Base-by-base conservation (phyloP, 225 moss, liverwort and hornwort genomes). In the Climacium dendroides region DNA sequence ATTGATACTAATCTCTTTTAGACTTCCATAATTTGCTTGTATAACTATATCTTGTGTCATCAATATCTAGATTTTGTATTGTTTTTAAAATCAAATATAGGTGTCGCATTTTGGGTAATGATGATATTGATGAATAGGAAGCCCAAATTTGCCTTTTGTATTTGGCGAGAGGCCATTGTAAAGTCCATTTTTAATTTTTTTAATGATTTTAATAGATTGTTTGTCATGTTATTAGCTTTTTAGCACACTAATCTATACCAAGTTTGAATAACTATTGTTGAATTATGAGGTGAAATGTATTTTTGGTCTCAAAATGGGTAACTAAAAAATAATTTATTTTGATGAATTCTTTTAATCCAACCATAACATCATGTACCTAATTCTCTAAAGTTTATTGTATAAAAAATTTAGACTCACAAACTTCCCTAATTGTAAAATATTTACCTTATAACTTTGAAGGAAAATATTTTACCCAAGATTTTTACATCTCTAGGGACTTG, bases 21-120 rank as follows among this genome's bases (percentile, higher is more conserved):
- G 3, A 9, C 3, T 23, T n/a, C 15, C 0, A 24, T 15, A 0
- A 10, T 76, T 76, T 54, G 15, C 6, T n/a, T n/a, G 13, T 6
- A 4, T 3, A n/a, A n/a, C n/a, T n/a, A n/a, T 9, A 53, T 35
- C 15, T 35, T 23, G 4, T 24, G 1, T 15, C 13, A 76, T 35
- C 6, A n/a, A 24, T 54, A 54, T 15, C 16, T 23, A 35, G 23
- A 1, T 76, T 15, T 76, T n/a, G 2, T 35, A 0, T 35, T 76
- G 9, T 1, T 76, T n/a, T 15, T n/a, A 15, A 1, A 54, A 25
- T 10, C 37, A 37, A 15, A 16, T 55, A 3, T 25, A 25, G 2
- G 15, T 14, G 6, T 77, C 4, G 1, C 9, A 53, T 53, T 76
- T 15, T 1, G 1, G 3, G 3, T 0, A 0, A 34, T n/a, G n/a